phyloP scores from a whole-genome alignment of 2,329 filamentous ascomycete species.

The Diaporthe sp. region DNA sequence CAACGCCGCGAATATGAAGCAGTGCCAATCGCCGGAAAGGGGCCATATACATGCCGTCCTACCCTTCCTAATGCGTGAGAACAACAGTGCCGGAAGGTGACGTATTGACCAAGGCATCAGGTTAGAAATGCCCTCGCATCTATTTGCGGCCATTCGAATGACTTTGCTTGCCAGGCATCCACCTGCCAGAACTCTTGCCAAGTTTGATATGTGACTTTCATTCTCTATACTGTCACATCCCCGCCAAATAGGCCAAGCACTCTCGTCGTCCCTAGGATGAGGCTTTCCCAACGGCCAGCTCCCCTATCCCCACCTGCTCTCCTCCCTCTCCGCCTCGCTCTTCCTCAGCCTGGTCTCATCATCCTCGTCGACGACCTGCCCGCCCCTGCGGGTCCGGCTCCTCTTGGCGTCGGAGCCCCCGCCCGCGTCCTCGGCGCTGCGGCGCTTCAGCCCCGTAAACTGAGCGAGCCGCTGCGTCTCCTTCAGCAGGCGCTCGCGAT shows the following conservation, averaged over 20 bases:
- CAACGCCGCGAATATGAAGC: neutral
- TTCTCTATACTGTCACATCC: neutral
- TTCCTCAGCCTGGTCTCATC: slow-evolving; percentile 67
- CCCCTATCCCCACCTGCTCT: slow-evolving; percentile 60
- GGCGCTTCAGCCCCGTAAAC: slow-evolving; percentile 60
- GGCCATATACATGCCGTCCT: neutral
- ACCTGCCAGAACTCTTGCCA: neutral
- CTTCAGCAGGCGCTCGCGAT: slow-evolving; percentile 75
- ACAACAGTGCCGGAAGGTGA: neutral
- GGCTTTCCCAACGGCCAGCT: neutral
- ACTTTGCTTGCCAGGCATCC: neutral
- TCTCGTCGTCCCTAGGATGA: neutral
- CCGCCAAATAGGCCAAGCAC: neutral
- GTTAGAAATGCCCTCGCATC: neutral
- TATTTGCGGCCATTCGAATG: neutral
- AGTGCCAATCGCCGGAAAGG: neutral
- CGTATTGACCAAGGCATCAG: neutral
- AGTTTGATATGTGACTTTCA: neutral
- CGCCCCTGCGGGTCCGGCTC: slow-evolving; percentile 63
- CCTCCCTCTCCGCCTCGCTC: slow-evolving; percentile 72
- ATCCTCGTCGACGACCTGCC: slow-evolving; percentile 60
- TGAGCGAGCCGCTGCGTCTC: slow-evolving; percentile 76
- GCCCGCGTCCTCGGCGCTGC: slow-evolving; percentile 59
- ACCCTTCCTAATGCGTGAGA: no score
- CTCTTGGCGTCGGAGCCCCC: slow-evolving; percentile 50